A percentile compares a stretch with the other conserved stretches of the same genome.
phyloP scores from a whole-genome alignment of 2,329 filamentous ascomycete species.

The Phoma herbarum region DNA sequence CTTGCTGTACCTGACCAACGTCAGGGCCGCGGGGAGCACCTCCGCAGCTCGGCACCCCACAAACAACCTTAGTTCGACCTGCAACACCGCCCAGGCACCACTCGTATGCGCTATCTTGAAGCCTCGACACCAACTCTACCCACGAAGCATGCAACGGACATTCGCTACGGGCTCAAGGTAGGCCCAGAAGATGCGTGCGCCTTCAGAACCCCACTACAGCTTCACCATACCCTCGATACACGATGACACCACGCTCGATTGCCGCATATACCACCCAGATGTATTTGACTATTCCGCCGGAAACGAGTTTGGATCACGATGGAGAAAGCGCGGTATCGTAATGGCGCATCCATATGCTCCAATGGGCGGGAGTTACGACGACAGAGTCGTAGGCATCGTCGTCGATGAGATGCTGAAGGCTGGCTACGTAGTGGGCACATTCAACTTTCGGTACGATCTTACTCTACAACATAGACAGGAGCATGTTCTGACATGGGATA shows the following conservation, averaged over 20 bases:
- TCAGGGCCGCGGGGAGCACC: slow-evolving; percentile 4
- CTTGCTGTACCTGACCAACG: slow-evolving; percentile 7
- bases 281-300: slow-evolving; percentile 29
- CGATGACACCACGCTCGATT: slow-evolving; percentile 78
- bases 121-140: neutral
- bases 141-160: slow-evolving; percentile 36
- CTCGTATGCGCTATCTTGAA: neutral
- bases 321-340: slow-evolving; percentile 64
- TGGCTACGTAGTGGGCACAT: slow-evolving; percentile 82
- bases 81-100: slow-evolving; percentile 4
- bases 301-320: slow-evolving; percentile 21
- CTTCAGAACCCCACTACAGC: slow-evolving; percentile 55
- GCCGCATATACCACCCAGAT: slow-evolving; percentile 76
- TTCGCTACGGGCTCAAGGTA: slow-evolving; percentile 30
- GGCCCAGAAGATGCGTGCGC: slow-evolving; percentile 38
- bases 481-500: slow-evolving; percentile 49
- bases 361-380: slow-evolving; percentile 85
- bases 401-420: slow-evolving; percentile 69
- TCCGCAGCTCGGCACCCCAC: slow-evolving; percentile 8
- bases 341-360: slow-evolving; percentile 92
- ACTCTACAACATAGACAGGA: too few species aligned
- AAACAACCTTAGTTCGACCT: neutral
- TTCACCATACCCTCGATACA: slow-evolving; percentile 87
- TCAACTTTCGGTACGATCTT: slow-evolving; percentile 81
- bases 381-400: slow-evolving; percentile 76